Evolutionary conservation across 768 basidiomycete genomes (phyloP), one percentile per base, ranked within the genome.

Genomic region (Fomitopsis serialis): DNA sequence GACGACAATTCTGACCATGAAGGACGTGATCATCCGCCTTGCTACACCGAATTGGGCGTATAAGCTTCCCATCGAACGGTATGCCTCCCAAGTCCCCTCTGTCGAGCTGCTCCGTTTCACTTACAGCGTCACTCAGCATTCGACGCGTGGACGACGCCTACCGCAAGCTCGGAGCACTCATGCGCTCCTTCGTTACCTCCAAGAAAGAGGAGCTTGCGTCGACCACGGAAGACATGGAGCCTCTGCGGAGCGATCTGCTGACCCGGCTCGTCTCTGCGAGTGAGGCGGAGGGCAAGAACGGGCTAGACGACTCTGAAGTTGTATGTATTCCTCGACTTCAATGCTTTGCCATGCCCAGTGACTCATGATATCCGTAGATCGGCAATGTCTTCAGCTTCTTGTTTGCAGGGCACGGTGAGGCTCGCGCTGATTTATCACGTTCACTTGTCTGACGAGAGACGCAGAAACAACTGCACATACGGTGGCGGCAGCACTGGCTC

Each of bases 361-460:
- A n/a, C n/a, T n/a, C n/a, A n/a, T n/a, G n/a, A n/a, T n/a, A n/a
- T n/a, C n/a, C n/a, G n/a, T n/a, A 53, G 52, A 53, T 53, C 24
- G 52, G 52, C 12, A 48, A 53, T 34, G 24, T 48, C 15, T 53
- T 53, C 37, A 34, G 29, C 24, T 42, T 53, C 23, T 32, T 48
- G 52, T 53, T 53, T 42, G 52, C 52, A 2, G 52, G 52, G 8
- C 52, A 53, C 42, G 52, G 52, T 53, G 19, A 7, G 52, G 23
- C 9, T 22, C 3, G 32, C 25, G 21, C 21, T 25, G 2, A 22
- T 6, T 40, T 17, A 4, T 15, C n/a, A 15, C 15, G 15, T 40
- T 40, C 12, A 13, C 25, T 4, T 45, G 9, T 17, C 40, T 23
- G 10, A 45, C 9, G 9, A 25, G 9, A 4, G 21, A 10, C 21